Conservation (phyloP, 306 rosid genomes). For the Fagus sylvatica region DNA sequence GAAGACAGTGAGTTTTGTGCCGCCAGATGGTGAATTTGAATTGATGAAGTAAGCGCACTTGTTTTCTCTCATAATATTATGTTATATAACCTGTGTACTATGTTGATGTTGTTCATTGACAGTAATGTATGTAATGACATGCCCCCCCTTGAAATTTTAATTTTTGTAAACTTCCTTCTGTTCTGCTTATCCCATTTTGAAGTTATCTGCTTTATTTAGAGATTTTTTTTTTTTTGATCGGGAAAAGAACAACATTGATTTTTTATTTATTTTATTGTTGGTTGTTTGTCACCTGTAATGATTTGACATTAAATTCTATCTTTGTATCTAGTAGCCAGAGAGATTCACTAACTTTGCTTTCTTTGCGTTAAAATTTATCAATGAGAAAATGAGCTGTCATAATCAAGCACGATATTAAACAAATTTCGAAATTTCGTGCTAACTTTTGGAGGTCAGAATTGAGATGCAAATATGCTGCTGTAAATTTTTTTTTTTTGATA, state of each 20-base stretch:
- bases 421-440: not conserved
- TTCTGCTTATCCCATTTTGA: not conserved
- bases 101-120: conserved; percentile 6
- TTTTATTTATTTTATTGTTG: not conserved
- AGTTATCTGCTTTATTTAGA: not conserved
- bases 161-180: not conserved
- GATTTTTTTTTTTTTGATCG: not conserved
- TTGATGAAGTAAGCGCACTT: conserved; percentile 77
- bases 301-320: not conserved
- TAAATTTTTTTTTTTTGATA: not conserved
- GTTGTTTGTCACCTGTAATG: not conserved
- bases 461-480: not conserved
- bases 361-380: not conserved
- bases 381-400: not conserved
- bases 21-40: conserved; percentile 96
- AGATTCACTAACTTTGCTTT: not conserved
- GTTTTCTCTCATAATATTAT: conserved; percentile 7
- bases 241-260: not conserved
- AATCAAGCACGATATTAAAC: not conserved
- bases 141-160: not conserved
- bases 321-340: not conserved
- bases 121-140: conserved; percentile 4
- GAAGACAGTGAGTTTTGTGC: conserved; percentile 97
- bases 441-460: not conserved
- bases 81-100: not conserved